phyloP scores from a whole-genome alignment of 2,329 filamentous ascomycete species.

The Hawksworthiomyces lignivorus region DNA sequence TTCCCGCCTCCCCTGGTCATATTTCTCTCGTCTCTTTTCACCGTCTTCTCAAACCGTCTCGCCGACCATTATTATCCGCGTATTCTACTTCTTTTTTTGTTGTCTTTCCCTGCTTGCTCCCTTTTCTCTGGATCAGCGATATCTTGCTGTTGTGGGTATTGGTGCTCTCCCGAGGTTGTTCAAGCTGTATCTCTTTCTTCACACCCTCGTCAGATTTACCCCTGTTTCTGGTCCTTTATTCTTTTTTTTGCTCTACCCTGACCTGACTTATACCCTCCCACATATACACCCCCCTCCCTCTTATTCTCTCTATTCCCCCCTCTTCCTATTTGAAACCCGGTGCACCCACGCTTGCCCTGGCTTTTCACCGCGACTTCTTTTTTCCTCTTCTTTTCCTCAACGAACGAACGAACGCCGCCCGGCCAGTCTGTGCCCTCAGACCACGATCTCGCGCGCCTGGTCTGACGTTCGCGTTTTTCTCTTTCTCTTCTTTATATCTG shows the following conservation, averaged over 20 bases:
- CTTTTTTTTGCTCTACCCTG: neutral
- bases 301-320: neutral
- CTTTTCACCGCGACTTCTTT: slow-evolving; percentile 3
- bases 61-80: too few species aligned
- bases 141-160: too few species aligned
- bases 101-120: too few species aligned
- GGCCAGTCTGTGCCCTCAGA: slow-evolving; percentile 7
- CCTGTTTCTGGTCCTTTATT: neutral
- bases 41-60: too few species aligned
- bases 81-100: too few species aligned
- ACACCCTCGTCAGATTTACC: too few species aligned
- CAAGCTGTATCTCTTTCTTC: too few species aligned
- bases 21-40: too few species aligned
- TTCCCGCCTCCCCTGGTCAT: neutral
- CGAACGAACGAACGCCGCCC: slow-evolving; percentile 2
- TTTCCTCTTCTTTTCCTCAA: slow-evolving; percentile 1
- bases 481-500: neutral
- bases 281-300: neutral
- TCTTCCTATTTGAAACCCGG: slow-evolving; percentile 16
- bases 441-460: slow-evolving; percentile 8
- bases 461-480: slow-evolving; percentile 9
- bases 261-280: neutral
- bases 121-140: too few species aligned
- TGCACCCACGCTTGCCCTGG: slow-evolving; percentile 10
- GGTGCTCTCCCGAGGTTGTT: too few species aligned